Evolutionary conservation across 164 flowering plant genomes (phyloP).

Genomic region (Macadamia integrifolia): DNA sequence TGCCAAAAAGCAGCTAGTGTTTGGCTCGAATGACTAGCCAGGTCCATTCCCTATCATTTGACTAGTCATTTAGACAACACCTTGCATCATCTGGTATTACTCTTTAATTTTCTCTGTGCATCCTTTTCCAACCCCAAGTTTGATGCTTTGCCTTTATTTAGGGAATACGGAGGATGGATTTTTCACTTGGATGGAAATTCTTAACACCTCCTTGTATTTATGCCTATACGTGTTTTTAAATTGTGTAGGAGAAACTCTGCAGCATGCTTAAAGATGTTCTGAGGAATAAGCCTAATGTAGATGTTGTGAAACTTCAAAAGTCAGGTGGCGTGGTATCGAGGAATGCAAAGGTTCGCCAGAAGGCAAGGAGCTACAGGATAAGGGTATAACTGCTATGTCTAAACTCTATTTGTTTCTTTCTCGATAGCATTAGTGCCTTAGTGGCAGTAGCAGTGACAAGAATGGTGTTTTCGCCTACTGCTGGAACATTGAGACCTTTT

Average conservation of each 20-base stretch:
- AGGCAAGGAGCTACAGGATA: conserved; percentile 64
- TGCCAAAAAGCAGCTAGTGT: too few relatives aligned
- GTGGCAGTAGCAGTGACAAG: too few relatives aligned
- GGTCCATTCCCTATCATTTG: too few relatives aligned
- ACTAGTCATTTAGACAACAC: too few relatives aligned
- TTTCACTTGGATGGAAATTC: too few relatives aligned
- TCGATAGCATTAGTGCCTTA: too few relatives aligned
- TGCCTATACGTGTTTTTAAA: neutral
- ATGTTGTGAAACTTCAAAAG: conserved; percentile 94
- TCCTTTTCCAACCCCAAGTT: neutral
- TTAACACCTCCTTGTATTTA: neutral
- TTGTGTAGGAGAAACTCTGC: conserved; percentile 80
- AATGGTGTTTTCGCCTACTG: too few relatives aligned
- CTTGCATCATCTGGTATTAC: neutral
- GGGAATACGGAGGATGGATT: neutral
- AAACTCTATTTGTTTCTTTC: neutral
- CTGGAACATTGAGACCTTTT: too few relatives aligned
- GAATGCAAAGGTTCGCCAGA: conserved; percentile 66
- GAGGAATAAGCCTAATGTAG: conserved; percentile 69
- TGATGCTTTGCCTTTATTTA: neutral
- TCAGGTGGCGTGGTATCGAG: conserved; percentile 96
- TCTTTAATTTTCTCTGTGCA: neutral
- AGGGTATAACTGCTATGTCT: conserved; percentile 42
- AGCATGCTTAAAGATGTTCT: conserved; percentile 86
- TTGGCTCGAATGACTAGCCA: too few relatives aligned